Evolutionary conservation across 106 monocot species (phyloP), one percentile per base, ranked within the genome.

Genomic region (Triglochin maritima): DNA sequence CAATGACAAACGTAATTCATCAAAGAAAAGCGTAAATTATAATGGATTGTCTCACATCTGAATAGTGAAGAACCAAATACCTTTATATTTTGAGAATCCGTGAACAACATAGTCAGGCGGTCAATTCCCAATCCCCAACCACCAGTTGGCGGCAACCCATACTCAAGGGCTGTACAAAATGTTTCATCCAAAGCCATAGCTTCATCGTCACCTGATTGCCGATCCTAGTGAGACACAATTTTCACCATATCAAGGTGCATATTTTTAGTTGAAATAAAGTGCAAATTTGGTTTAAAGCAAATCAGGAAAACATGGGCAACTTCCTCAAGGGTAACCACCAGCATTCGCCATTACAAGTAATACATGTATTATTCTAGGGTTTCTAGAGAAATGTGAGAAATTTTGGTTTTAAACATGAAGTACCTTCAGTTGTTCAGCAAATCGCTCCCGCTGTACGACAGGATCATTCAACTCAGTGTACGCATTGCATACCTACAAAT

Each of bases 401-500:
- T 10, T 8, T 61, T 16, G 57, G 43, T 29, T 43, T 11, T 6
- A 15, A 61, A 9, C 42, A 17, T 44, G 6, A 9, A 10, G 9
- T 79, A 90, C 95, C 95, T 88, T 95, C 2, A 90, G 78, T 59
- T 95, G 90, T 62, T 82, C 87, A 59, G 84, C 83, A 86, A 90
- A 95, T 47, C 87, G 79, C 67, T 89, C 76, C n/a, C 89, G 77
- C 67, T 89, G 94, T 60, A 87, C 89, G 75, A 89, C 84, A 48
- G 95, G 95, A 78, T 95, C 90, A 80, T 95, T 90, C 74, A 95
- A 78, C 72, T 90, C 95, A 3, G 95, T 95, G 79, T 95, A 95
- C 50, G 90, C 95, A 82, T 95, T 95, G 78, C 94, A 94, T 47
- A 94, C 82, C 94, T 94, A 69, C 29, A 46, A 4, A 47, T 47